Base-by-base conservation (phyloP, 306 rosid species). In the Trichosanthes truncata region DNA sequence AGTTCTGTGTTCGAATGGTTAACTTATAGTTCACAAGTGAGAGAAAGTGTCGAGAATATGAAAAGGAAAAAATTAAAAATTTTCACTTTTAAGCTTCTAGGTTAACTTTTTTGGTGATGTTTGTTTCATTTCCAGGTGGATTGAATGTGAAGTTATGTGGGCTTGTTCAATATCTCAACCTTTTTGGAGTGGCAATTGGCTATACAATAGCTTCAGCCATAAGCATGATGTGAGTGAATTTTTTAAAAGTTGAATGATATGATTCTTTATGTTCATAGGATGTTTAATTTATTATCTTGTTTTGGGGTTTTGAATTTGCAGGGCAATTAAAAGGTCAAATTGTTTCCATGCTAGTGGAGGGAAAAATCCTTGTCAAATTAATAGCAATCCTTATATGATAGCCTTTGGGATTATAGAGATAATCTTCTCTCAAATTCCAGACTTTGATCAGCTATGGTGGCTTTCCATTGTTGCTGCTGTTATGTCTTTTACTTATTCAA, bases 401-500 rank as follows among this genome's bases (percentile, higher is more conserved):
- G 87, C 92, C n/a, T 93, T 93, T 81, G 98, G 98, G 1, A 5
- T 89, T 0, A 55, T 78, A 11, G 79, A 93, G 81, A 87, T 93
- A 40, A 14, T 93, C 4, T 84, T 90, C 72, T 93, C 96, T 17
- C 98, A 93, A 81, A 93, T 93, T 49, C 94, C 95, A 18, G 86
- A 85, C 66, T 90, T 93, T 48, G 91, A 92, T 83, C 92, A 92
- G 67, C 53, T 93, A 45, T 93, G 96, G 97, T 93, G 98, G 97
- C 97, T 93, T 68, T 93, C 98, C 43, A 41, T 81, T 72, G 84
- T 93, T 31, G 98, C 98, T 63, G 89, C 98, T n/a, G 89, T 87
- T 56, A 93, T 93, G 97, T 92, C 98, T 79, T 92, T 94, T 84
- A 84, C 92, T 38, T 94, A 92, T 78, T 90, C 98, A 15, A 66